phyloP scores from a whole-genome alignment of 2,329 filamentous ascomycete species.

The Aspergillus fructus region DNA sequence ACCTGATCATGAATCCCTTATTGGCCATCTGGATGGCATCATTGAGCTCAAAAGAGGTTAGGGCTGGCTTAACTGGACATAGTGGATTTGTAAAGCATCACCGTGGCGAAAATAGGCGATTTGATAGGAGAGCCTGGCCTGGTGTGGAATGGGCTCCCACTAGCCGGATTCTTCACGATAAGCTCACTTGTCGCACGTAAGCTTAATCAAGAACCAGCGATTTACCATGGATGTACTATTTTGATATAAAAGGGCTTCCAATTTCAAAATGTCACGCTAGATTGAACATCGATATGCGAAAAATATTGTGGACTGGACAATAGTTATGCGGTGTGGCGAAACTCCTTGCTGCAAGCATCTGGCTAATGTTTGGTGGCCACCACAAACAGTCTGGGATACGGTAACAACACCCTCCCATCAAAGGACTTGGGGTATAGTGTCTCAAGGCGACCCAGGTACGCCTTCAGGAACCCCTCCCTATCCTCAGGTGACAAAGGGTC shows the following conservation, averaged over 20 bases:
- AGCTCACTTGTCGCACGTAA: neutral
- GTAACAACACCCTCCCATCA: constrained; percentile 56
- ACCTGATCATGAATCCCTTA: neutral
- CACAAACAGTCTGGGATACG: constrained; percentile 59
- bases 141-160: neutral
- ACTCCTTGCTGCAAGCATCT: neutral
- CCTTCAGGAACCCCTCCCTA: constrained; percentile 45
- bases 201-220: neutral
- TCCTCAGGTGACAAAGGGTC: constrained; percentile 46
- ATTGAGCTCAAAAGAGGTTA: neutral
- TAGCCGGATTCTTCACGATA: neutral
- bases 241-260: neutral
- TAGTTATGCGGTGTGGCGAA: neutral
- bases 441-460: constrained; percentile 49
- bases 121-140: neutral
- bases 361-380: constrained; percentile 39
- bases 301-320: neutral
- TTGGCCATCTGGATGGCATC: neutral
- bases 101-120: neutral
- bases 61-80: neutral
- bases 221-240: neutral
- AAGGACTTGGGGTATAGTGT: constrained; percentile 44
- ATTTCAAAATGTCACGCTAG: neutral
- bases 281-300: neutral
- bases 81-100: neutral